Percentiles rank a stretch among this genome's conserved stretches.
phyloP scores from a whole-genome alignment of 345 rosid species.

The Lenwebbia sp. region DNA sequence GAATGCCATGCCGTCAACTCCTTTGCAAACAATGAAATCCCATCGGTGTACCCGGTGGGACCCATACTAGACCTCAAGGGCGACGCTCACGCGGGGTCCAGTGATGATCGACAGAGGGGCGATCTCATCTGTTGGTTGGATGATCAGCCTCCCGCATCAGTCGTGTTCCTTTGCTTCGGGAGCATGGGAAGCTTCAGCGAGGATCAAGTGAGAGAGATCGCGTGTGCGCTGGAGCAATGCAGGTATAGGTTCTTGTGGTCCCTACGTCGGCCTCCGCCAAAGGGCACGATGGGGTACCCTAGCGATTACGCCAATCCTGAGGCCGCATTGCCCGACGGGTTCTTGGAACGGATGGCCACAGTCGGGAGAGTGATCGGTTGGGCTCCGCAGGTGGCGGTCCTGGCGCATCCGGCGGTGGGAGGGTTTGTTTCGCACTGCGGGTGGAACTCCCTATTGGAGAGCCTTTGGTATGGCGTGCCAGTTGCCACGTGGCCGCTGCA shows the following conservation, averaged over 20 bases:
- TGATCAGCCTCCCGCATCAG: slow-evolving; percentile 37
- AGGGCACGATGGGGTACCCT: slow-evolving; percentile 3
- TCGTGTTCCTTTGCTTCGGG: slow-evolving; percentile 65
- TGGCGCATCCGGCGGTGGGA: slow-evolving; percentile 18
- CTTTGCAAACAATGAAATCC: slow-evolving; percentile 1
- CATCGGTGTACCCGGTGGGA: slow-evolving; percentile 35
- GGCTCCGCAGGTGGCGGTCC: slow-evolving; percentile 32
- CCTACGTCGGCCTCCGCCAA: slow-evolving; percentile 7
- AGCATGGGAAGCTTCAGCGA: slow-evolving; percentile 44
- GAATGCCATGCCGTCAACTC: slow-evolving; percentile 20
- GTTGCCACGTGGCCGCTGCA: slow-evolving; percentile 42
- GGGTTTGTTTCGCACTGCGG: slow-evolving; percentile 63
- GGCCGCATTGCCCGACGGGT: slow-evolving; percentile 37
- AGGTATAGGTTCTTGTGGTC: slow-evolving; percentile 27
- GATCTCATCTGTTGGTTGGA: slow-evolving; percentile 39
- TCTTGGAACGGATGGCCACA: slow-evolving; percentile 21
- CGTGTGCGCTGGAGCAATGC: neutral
- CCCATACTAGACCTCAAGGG: slow-evolving; percentile 29
- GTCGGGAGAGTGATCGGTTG: slow-evolving; percentile 39
- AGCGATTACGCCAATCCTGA: slow-evolving; percentile 7
- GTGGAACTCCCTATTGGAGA: slow-evolving; percentile 50
- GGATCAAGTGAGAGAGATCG: slow-evolving; percentile 24
- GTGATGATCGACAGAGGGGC: neutral
- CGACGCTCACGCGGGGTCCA: neutral
- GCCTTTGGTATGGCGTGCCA: slow-evolving; percentile 48